Percentiles rank a stretch among this genome's conserved stretches.
These are phyloP conservation scores for Alopecurus myosuroides DNA, from an alignment of 176 grass and related monocot species.

Conservation along the genomic window DNA sequence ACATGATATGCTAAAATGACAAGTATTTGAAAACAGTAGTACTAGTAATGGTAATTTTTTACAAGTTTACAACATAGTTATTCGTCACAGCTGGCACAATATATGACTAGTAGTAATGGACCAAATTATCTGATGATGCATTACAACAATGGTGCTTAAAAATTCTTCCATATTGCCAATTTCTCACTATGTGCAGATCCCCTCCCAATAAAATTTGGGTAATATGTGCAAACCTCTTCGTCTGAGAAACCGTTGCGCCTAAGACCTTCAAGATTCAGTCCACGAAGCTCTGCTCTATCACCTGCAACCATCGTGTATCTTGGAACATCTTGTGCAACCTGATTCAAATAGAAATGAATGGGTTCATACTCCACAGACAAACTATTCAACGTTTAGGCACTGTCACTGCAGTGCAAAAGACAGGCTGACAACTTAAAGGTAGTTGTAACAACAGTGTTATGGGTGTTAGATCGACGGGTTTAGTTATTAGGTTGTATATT, in stretches of 20 bases:
- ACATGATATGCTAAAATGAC: not conserved
- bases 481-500: no score
- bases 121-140: not conserved
- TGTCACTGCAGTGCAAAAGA: not conserved
- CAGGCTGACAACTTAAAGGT: not conserved
- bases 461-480: no score
- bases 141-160: not conserved
- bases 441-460: not conserved
- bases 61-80: not conserved
- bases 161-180: not conserved
- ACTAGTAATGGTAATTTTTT: not conserved
- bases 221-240: slow-evolving; percentile 47
- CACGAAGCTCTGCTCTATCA: slow-evolving; percentile 80
- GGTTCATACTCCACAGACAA: not conserved
- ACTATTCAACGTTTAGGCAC: slow-evolving; percentile 8
- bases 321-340: slow-evolving; percentile 94
- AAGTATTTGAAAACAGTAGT: not conserved
- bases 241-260: slow-evolving; percentile 59
- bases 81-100: not conserved
- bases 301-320: slow-evolving; percentile 83
- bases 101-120: not conserved
- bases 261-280: slow-evolving; percentile 88
- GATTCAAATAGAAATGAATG: slow-evolving; percentile 23
- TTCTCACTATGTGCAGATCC: not conserved
- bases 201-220: not conserved